A percentile compares a stretch with the other conserved stretches of the same genome.
Evolutionary conservation across 345 rosid species (phyloP).

Genomic region (Gossypium raimondii): DNA sequence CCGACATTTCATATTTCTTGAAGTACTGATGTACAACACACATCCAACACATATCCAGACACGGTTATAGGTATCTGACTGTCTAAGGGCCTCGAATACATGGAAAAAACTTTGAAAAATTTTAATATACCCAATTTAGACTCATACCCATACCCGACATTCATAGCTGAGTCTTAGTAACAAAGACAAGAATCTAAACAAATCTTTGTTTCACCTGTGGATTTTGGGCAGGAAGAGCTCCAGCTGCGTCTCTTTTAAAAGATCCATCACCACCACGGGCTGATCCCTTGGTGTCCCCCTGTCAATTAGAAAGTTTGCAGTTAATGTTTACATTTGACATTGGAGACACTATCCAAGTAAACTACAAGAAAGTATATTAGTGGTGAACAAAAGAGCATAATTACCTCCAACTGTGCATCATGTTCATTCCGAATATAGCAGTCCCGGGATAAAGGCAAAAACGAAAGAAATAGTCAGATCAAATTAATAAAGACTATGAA

Average conservation of each 20-base stretch:
- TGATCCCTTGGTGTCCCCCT: conserved; percentile 77
- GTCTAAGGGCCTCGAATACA: background rate
- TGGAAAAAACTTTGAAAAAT: background rate
- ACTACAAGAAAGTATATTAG: background rate
- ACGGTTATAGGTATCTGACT: background rate
- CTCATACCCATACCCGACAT: background rate
- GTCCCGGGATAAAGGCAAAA: background rate
- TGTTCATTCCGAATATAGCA: background rate
- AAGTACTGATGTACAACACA: background rate
- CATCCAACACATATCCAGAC: background rate
- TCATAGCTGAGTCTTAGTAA: background rate
- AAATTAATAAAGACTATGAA: background rate
- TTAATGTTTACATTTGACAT: background rate
- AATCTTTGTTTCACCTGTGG: conserved; percentile 37
- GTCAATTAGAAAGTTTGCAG: conserved; percentile 17
- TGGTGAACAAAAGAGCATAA: background rate
- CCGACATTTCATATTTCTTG: background rate
- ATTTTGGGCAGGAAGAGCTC: conserved; percentile 47
- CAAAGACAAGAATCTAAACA: conserved; percentile 7
- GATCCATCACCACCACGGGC: conserved; percentile 63
- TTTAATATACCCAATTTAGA: background rate
- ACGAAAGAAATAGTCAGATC: background rate
- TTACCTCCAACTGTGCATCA: conserved; percentile 64
- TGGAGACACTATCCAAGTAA: background rate
- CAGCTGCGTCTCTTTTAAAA: conserved; percentile 47